These are phyloP conservation scores for Diaporthe destruens DNA, from an alignment of 2,329 filamentous ascomycete genomes.

Conservation along the genomic window DNA sequence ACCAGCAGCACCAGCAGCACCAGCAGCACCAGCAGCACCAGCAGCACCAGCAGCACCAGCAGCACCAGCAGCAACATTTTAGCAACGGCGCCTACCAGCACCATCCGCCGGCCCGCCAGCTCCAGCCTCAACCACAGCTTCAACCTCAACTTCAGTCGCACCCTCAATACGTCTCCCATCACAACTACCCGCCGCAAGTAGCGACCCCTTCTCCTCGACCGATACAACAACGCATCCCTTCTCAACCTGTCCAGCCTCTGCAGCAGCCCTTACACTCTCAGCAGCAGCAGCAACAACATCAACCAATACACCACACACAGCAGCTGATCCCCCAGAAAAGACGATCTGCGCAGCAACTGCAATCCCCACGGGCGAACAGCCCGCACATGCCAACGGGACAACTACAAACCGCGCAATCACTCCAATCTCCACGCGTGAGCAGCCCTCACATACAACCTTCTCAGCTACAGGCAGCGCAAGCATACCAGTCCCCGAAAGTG, in stretches of 20 bases:
- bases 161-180: constrained; percentile 43
- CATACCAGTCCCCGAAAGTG: not conserved
- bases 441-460: constrained; percentile 4
- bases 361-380: constrained; percentile 11
- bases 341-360: constrained; percentile 24
- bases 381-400: constrained; percentile 23
- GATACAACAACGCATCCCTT: constrained; percentile 45
- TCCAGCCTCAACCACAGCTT: constrained; percentile 40
- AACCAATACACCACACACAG: constrained; percentile 46
- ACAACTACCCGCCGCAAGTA: constrained; percentile 53
- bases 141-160: constrained; percentile 19
- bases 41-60: constrained; percentile 41
- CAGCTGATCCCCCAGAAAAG: constrained; percentile 28
- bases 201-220: constrained; percentile 41
- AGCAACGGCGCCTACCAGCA: constrained; percentile 46
- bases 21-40: constrained; percentile 43
- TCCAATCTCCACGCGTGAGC: constrained; percentile 1
- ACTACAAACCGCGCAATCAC: not conserved
- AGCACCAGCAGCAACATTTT: constrained; percentile 42
- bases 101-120: constrained; percentile 27
- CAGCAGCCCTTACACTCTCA: constrained; percentile 37
- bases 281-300: constrained; percentile 47
- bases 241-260: constrained; percentile 10
- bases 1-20: constrained; percentile 43
- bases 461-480: constrained; percentile 5